Evolutionary conservation across 2,329 filamentous ascomycete genomes (phyloP).

Genomic region (Dothiorella sarmentorum): DNA sequence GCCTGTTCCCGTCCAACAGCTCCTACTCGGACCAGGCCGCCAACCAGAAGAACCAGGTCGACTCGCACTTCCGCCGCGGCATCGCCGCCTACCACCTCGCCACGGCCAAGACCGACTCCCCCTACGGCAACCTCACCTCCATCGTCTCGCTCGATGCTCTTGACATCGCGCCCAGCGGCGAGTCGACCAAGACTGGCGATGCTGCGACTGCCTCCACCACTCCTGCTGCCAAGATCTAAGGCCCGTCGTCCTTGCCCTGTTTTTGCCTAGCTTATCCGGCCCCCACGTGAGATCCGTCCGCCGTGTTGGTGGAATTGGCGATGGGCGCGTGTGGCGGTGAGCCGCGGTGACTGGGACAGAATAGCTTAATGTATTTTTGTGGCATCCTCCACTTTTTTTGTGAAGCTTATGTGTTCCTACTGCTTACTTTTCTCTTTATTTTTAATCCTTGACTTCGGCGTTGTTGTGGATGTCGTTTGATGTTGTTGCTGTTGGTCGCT

Average conservation of each 20-base stretch:
- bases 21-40: constrained; percentile 14
- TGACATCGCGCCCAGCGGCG: neutral
- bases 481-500: too few species aligned
- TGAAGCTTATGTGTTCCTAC: too few species aligned
- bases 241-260: neutral
- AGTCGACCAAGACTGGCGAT: neutral
- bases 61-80: constrained; percentile 18
- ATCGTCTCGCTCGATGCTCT: constrained; percentile 9
- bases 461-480: too few species aligned
- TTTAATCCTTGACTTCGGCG: too few species aligned
- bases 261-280: neutral
- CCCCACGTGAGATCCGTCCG: too few species aligned
- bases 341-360: neutral
- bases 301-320: too few species aligned
- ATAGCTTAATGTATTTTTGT: too few species aligned
- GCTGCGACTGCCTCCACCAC: too few species aligned
- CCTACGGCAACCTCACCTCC: constrained; percentile 15
- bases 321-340: neutral
- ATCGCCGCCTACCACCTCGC: constrained; percentile 17
- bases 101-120: constrained; percentile 12
- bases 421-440: too few species aligned
- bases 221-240: too few species aligned
- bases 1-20: constrained; percentile 16
- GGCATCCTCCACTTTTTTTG: too few species aligned
- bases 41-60: constrained; percentile 20